Evolutionary conservation across 2,329 filamentous ascomycete species (phyloP), one percentile per base, ranked within the genome.

Genomic region (Orbilia brochopaga): DNA sequence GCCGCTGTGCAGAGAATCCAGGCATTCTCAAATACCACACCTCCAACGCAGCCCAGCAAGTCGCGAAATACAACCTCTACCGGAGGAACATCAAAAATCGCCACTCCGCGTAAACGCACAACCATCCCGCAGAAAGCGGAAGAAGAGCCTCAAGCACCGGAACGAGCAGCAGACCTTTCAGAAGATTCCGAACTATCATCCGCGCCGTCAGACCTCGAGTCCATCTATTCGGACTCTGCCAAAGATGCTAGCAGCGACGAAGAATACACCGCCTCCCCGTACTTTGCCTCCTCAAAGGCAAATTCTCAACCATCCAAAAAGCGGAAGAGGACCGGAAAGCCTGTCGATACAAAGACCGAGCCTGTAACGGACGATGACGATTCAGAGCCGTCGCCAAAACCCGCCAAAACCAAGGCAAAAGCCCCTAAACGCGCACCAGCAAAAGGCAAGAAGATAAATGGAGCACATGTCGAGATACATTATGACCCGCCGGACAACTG

Each of bases 401-500:
- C 40, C 19, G 2, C 51, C 46, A 40, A 48, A 32, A n/a, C 40
- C 13, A 62, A 69, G 23, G 5, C 35, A 19, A 67, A 67, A 11
- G 2, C 61, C 17, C 11, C 60, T 7, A 66, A 64, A 55, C 24
- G 42, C 2, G 17, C 59, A 19, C 53, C 57, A 11, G 21, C 59
- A 35, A 80, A 79, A 63, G 78, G 78, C 24, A 80, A 79, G 51
- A 78, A 75, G n/a, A 77, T 79, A 24, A 78, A 80, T 64, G 79
- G 80, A 82, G 6, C 77, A 80, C n/a, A 54, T 15, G 35, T 72
- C 54, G 67, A 72, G 19, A 51, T 72, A 30, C 48, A 50, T 8
- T 72, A 72, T 35, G 67, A 72, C 35, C 86, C 91, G 0, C 92
- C 92, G 0, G 83, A 87, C 0, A 87, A 92, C 78, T 97, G 94